Percentiles rank a stretch among this genome's conserved stretches.
These are phyloP conservation scores for Penicillium pulvis DNA, from an alignment of 495 filamentous ascomycete genomes.

Conservation along the genomic window DNA sequence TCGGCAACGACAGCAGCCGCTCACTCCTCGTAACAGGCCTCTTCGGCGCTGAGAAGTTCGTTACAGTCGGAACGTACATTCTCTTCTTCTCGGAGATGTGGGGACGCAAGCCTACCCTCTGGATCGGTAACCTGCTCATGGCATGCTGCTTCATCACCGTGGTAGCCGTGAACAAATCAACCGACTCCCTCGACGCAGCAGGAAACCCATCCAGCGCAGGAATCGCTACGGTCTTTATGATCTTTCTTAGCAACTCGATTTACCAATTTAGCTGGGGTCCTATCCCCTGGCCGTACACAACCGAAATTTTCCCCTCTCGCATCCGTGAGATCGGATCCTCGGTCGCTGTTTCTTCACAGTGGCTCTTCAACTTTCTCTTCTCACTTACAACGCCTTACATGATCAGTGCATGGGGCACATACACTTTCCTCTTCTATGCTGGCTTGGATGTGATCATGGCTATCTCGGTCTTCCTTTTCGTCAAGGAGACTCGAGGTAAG, in stretches of 20 bases:
- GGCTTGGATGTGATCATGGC: conserved; percentile 41
- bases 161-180: conserved; percentile 41
- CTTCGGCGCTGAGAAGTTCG: conserved; percentile 52
- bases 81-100: conserved; percentile 56
- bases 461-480: conserved; percentile 57
- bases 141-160: conserved; percentile 53
- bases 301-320: conserved; percentile 52
- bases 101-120: conserved; percentile 57
- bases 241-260: conserved; percentile 47
- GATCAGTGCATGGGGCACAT: conserved; percentile 46
- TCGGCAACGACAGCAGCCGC: conserved; percentile 40
- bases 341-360: conserved; percentile 45
- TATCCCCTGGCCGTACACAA: conserved; percentile 53
- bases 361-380: conserved; percentile 56
- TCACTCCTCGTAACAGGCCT: conserved; percentile 49
- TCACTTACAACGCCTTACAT: conserved; percentile 52
- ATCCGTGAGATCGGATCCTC: conserved; percentile 50
- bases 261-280: conserved; percentile 57
- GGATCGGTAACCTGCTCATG: conserved; percentile 51
- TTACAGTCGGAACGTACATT: conserved; percentile 46
- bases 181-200: conserved; percentile 26
- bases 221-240: conserved; percentile 50
- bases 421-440: conserved; percentile 51
- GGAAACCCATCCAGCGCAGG: conserved; percentile 38
- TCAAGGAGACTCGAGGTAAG: conserved; percentile 63